phyloP scores from a whole-genome alignment of 2,329 filamentous ascomycete species.

The Monosporascus sp. region DNA sequence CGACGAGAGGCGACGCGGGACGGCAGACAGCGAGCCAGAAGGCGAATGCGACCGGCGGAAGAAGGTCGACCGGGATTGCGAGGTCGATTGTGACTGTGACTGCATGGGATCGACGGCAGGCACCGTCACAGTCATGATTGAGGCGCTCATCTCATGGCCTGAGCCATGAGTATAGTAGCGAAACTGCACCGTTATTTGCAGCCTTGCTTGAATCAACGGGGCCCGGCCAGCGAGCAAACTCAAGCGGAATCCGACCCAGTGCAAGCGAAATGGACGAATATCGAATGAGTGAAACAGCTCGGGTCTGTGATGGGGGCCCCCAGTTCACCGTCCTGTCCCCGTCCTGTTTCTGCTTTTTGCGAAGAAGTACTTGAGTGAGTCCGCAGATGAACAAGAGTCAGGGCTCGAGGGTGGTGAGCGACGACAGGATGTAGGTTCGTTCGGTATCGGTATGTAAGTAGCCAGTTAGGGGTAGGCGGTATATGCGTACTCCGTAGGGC shows the following conservation, averaged over 20 bases:
- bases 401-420: background rate
- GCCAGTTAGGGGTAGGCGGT: background rate
- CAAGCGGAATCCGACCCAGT: background rate
- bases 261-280: background rate
- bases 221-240: background rate
- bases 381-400: background rate
- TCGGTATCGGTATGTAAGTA: background rate
- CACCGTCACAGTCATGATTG: constrained; percentile 33
- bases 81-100: constrained; percentile 6
- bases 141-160: constrained; percentile 38
- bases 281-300: background rate
- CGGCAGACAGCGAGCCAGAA: constrained; percentile 9
- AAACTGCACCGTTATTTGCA: background rate
- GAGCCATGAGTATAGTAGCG: constrained; percentile 1
- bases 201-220: background rate
- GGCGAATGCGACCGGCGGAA: constrained; percentile 27
- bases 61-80: constrained; percentile 18
- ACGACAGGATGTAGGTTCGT: too few relatives aligned
- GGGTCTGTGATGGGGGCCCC: background rate
- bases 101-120: constrained; percentile 33
- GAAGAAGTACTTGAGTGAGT: background rate
- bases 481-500: background rate
- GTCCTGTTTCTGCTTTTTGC: background rate
- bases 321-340: background rate
- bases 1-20: constrained; percentile 6